Evolutionary conservation across 768 basidiomycete genomes (phyloP).

Genomic region (Leccinum sublutescens): DNA sequence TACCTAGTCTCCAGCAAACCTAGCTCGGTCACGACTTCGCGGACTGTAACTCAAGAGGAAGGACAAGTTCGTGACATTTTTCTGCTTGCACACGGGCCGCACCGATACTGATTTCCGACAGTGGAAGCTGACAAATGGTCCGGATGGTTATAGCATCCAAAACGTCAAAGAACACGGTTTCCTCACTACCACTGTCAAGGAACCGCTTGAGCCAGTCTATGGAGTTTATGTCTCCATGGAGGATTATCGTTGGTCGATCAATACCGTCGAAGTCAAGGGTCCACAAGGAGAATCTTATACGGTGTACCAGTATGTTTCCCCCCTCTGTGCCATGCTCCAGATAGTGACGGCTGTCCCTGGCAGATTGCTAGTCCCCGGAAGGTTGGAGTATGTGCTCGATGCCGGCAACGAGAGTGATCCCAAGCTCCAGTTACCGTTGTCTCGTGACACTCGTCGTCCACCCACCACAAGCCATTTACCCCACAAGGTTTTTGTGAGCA

Average conservation of each 20-base stretch:
- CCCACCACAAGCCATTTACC: background rate
- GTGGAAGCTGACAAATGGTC: background rate
- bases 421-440: background rate
- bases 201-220: background rate
- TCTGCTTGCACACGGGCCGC: background rate
- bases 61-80: background rate
- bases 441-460: background rate
- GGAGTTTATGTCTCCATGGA: background rate
- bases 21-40: background rate
- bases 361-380: background rate
- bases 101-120: background rate
- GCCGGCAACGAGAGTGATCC: background rate
- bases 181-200: background rate
- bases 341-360: background rate
- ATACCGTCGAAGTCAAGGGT: background rate
- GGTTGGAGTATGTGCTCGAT: conserved; percentile 2
- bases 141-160: background rate
- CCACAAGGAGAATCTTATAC: background rate
- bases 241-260: conserved; percentile 1
- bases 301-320: background rate
- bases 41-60: background rate
- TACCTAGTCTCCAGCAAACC: background rate
- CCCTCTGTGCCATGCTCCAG: background rate
- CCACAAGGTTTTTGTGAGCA: conserved; percentile 1
- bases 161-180: background rate